Evolutionary conservation across 2,329 filamentous ascomycete genomes (phyloP).

Genomic region (Colletotrichum sojae): DNA sequence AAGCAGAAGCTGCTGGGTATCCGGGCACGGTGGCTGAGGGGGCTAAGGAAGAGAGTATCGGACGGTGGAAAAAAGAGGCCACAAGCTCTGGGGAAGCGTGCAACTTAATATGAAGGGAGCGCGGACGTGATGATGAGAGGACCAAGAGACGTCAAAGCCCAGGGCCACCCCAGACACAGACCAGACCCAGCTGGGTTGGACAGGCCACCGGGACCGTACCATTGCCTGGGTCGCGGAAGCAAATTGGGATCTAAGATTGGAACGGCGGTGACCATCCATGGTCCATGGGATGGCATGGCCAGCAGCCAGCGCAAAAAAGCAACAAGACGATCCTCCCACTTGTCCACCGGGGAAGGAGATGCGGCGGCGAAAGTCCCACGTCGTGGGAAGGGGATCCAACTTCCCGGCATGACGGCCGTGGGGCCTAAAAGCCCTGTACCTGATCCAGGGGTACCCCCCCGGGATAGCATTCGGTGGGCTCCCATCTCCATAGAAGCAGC

Average conservation of each 20-base stretch:
- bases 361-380: slow-evolving; percentile 41
- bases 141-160: slow-evolving; percentile 42
- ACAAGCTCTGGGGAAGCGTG: slow-evolving; percentile 40
- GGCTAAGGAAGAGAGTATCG: slow-evolving; percentile 40
- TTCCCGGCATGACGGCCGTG: slow-evolving; percentile 43
- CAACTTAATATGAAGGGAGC: slow-evolving; percentile 41
- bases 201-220: slow-evolving; percentile 41
- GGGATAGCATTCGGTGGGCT: slow-evolving; percentile 28
- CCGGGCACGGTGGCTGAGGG: slow-evolving; percentile 34
- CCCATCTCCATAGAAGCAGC: slow-evolving; percentile 31
- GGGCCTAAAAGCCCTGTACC: slow-evolving; percentile 40
- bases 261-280: slow-evolving; percentile 42
- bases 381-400: slow-evolving; percentile 38
- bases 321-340: slow-evolving; percentile 43
- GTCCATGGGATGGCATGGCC: slow-evolving; percentile 21
- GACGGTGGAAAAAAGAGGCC: slow-evolving; percentile 21
- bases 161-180: slow-evolving; percentile 41
- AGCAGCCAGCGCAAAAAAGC: slow-evolving; percentile 42
- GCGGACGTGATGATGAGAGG: slow-evolving; percentile 42
- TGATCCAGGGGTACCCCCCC: slow-evolving; percentile 40
- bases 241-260: slow-evolving; percentile 43
- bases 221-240: slow-evolving; percentile 39
- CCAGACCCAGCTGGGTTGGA: slow-evolving; percentile 42
- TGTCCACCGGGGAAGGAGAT: slow-evolving; percentile 42
- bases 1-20: slow-evolving; percentile 20